phyloP scores from a whole-genome alignment of 139 green algal genomes.

The Ulvella scutata region DNA sequence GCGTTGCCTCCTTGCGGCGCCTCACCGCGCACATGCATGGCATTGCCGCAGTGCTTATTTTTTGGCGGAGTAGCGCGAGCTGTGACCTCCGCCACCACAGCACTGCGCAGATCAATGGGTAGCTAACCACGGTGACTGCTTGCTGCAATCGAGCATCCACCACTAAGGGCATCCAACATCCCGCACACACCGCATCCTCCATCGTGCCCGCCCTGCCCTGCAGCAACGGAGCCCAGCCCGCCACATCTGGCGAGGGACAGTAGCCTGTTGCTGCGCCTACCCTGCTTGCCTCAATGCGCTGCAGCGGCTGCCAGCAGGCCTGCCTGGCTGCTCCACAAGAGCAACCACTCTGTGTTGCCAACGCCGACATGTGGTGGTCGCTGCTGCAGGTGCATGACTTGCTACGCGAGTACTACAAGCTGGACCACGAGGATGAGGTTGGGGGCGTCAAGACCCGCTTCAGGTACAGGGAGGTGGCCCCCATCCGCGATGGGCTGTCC shows the following conservation, averaged over 20 bases:
- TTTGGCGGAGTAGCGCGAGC: background rate
- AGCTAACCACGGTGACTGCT: background rate
- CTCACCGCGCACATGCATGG: too few species aligned
- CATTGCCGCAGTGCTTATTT: too few species aligned
- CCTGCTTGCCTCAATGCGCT: too few species aligned
- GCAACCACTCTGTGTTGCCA: too few species aligned
- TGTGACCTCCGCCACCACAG: background rate
- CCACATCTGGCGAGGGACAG: too few species aligned
- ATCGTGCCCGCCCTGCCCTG: too few species aligned
- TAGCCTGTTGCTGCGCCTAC: too few species aligned
- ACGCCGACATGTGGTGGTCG: too few species aligned
- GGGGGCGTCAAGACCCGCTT: constrained; percentile 60
- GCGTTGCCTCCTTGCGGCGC: too few species aligned
- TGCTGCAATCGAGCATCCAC: background rate
- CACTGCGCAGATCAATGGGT: background rate
- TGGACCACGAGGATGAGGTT: constrained; percentile 82
- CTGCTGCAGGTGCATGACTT: constrained; percentile 33
- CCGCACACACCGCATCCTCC: background rate
- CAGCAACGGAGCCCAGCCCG: too few species aligned
- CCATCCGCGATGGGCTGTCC: constrained; percentile 55
- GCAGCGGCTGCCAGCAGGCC: too few species aligned
- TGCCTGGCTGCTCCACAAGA: too few species aligned
- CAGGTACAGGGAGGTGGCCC: constrained; percentile 37
- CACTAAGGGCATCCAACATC: constrained; percentile 3
- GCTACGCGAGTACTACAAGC: constrained; percentile 83